Evolutionary conservation across 2,329 filamentous ascomycete genomes (phyloP).

Genomic region (Xylariaceae sp.): DNA sequence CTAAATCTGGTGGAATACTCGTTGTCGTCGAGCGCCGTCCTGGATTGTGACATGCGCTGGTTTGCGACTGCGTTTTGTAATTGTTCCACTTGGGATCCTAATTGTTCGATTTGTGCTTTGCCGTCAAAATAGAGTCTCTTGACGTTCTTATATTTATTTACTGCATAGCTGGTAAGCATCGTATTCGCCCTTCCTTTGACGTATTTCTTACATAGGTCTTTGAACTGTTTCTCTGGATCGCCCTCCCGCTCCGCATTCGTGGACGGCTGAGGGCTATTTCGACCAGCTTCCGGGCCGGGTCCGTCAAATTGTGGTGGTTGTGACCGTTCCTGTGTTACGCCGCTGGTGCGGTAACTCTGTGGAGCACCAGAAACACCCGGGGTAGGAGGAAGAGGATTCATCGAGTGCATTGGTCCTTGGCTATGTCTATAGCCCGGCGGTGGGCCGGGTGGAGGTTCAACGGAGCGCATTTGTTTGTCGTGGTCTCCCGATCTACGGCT

Average conservation of each 20-base stretch:
- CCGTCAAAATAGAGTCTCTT: conserved; percentile 98
- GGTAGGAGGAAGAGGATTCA: conserved; percentile 48
- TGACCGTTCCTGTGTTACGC: conserved; percentile 39
- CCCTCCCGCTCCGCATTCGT: conserved; percentile 44
- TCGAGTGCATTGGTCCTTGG: conserved; percentile 47
- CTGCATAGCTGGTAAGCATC: conserved; percentile 53
- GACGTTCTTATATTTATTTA: conserved; percentile 96
- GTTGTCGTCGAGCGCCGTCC: conserved; percentile 91
- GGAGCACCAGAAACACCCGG: conserved; percentile 38
- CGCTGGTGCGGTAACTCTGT: conserved; percentile 46
- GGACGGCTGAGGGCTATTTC: conserved; percentile 60
- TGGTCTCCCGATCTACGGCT: conserved; percentile 53
- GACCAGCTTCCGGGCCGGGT: conserved; percentile 49
- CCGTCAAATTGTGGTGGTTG: conserved; percentile 49
- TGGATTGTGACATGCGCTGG: conserved; percentile 90
- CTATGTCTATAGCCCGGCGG: conserved; percentile 57
- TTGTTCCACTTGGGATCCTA: conserved; percentile 86
- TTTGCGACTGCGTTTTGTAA: conserved; percentile 97
- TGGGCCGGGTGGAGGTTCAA: conserved; percentile 49
- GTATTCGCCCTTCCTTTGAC: conserved; percentile 6
- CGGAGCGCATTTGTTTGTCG: conserved; percentile 49
- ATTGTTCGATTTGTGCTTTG: conserved; percentile 86
- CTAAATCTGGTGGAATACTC: conserved; percentile 91
- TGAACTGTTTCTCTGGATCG: conserved; percentile 58
- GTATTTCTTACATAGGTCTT: conserved; percentile 55